Base-by-base conservation (phyloP, 2,329 filamentous ascomycete species). In the Ascocoryne sarcoides region DNA sequence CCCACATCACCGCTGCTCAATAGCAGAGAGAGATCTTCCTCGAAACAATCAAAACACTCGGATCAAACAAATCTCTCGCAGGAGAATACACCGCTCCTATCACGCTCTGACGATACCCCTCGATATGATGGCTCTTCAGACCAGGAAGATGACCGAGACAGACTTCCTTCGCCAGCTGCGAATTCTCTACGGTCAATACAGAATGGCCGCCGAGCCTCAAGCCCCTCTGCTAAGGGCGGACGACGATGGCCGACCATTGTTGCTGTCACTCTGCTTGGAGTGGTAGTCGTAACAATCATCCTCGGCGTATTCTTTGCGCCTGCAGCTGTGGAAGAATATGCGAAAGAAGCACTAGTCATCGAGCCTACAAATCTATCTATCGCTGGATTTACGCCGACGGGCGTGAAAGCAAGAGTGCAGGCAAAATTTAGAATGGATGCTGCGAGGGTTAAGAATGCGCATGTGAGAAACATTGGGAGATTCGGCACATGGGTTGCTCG, bases 331-430 rank as follows among this genome's bases (percentile, higher is more conserved):
- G 79, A 94, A 62, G 75, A 86, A 58, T 98, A 98, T 62, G 85
- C 84, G 36, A 82, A 90, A 62, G 72, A 89, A 60, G 86, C 89
- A 3, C 72, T 82, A 17, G 78, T 90, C 14, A 75, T 98, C 50
- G 78, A 89, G 57, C 86, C 92, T 2, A 88, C 82, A 4, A 84
- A 81, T 50, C 65, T 98, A 15, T 87, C 88, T 2, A 79, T 98
- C 44, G 84, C 92, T 55, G 86, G 83, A 2, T 83, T 95, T 50
- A 95, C 87, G 0, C 58, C 76, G 5, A 72, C 80, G 43, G 90
- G 92, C 10, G 75, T 95, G 7, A 76, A 74, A 46, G 83, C 86
- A 21, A 79, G 87, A 47, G 71, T 98, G 34, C 82, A 89, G 55
- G 90, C 84, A 15, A 82, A 84, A 40, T 86, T 96, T 55, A 72